A percentile compares a stretch with the other conserved stretches of the same genome.
These are phyloP conservation scores for Albifimbria verrucaria DNA, from an alignment of 2,329 filamentous ascomycete species.

Conservation along the genomic window DNA sequence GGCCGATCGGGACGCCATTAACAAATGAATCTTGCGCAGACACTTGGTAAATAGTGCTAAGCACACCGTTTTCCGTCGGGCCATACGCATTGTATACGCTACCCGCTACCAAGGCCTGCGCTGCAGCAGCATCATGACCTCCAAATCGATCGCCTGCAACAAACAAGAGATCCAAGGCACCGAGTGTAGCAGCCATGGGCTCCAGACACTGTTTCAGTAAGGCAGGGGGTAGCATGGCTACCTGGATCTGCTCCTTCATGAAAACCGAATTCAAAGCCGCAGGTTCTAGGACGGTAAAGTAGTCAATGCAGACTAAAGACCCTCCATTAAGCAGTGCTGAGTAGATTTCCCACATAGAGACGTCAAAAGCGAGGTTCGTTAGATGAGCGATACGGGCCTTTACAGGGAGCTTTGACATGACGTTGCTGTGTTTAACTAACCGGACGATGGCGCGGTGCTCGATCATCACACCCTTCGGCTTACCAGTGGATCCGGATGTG, in stretches of 20 bases:
- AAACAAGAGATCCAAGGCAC: constrained; percentile 30
- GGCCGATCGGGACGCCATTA: constrained; percentile 13
- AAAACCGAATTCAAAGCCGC: constrained; percentile 7
- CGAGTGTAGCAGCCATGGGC: constrained; percentile 29
- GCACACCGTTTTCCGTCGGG: constrained; percentile 15
- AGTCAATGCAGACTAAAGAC: constrained; percentile 6
- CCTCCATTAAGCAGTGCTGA: constrained; percentile 8
- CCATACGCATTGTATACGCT: constrained; percentile 12
- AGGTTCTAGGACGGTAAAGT: constrained; percentile 4
- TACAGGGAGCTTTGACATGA: neutral
- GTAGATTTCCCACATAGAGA: constrained; percentile 7
- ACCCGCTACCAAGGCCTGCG: neutral
- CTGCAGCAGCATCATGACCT: constrained; percentile 1
- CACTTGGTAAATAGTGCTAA: constrained; percentile 13
- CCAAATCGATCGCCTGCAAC: constrained; percentile 26
- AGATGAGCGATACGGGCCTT: neutral
- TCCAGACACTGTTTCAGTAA: constrained; percentile 9
- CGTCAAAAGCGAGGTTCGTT: constrained; percentile 7
- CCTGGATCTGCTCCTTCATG: constrained; percentile 29
- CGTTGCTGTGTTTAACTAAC: neutral
- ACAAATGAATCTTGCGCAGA: constrained; percentile 1
- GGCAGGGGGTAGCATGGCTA: constrained; percentile 17
- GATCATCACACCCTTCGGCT: constrained; percentile 3
- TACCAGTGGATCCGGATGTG: constrained; percentile 3
- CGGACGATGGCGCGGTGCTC: constrained; percentile 2